phyloP scores from a whole-genome alignment of 2,329 filamentous ascomycete species.

The Ascochyta lentis region DNA sequence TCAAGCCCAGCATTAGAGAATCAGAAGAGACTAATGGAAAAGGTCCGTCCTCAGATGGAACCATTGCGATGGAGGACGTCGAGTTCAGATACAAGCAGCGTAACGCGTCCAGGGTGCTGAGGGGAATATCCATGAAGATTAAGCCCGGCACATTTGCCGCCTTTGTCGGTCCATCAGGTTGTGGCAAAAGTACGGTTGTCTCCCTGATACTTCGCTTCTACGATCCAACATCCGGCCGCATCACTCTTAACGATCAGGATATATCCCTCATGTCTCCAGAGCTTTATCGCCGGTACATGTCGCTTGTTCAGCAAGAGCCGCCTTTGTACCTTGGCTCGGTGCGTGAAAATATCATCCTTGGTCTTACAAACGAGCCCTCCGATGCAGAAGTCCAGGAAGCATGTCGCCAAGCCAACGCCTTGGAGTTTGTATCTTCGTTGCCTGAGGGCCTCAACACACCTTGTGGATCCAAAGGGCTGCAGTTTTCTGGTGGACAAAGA shows the following conservation, averaged over 20 bases:
- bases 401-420: conserved; percentile 51
- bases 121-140: conserved; percentile 53
- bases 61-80: conserved; percentile 77
- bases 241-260: conserved; percentile 73
- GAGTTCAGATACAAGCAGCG: conserved; percentile 93
- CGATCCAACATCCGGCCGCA: conserved; percentile 74
- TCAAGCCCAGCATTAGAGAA: conserved; percentile 5
- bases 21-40: not conserved
- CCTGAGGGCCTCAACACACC: conserved; percentile 20
- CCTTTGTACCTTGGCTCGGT: conserved; percentile 55
- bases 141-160: conserved; percentile 61
- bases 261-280: conserved; percentile 50
- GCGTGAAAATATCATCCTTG: conserved; percentile 57
- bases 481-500: conserved; percentile 76
- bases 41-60: not conserved
- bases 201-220: conserved; percentile 93
- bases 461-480: conserved; percentile 55
- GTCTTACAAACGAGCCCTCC: conserved; percentile 52
- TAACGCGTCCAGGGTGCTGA: conserved; percentile 77
- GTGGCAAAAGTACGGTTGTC: conserved; percentile 91
- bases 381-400: conserved; percentile 53
- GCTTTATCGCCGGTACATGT: conserved; percentile 72
- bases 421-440: conserved; percentile 41
- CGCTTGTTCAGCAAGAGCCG: conserved; percentile 60
- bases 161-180: conserved; percentile 74